Base-by-base conservation (phyloP, 352 stramenopile species). In the Phytophthora idaei region DNA sequence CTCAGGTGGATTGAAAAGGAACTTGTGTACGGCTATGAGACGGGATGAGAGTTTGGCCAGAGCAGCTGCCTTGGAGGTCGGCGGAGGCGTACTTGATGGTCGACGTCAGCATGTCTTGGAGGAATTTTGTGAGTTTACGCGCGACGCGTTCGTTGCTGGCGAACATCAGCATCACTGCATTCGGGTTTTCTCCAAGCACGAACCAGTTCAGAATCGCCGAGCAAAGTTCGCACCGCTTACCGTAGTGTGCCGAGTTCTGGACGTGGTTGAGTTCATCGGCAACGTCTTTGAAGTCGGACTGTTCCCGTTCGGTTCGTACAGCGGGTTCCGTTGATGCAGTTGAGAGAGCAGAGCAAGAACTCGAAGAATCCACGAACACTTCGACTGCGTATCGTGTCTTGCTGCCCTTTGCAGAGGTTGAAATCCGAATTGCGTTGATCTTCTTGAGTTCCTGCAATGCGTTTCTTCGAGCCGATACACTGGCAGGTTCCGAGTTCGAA, bases 21-120 rank as follows among this genome's bases (percentile, higher is more conserved):
- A 66, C 56, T 60, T 56, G 49, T 71, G 49, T 44, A 71, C 63
- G 14, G 49, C 63, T 48, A 61, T n/a, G n/a, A n/a, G n/a, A 27
- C 17, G 57, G 56, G 41, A 67, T 58, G 32, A 41, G 9, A 39
- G 11, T 52, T 31, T 56, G 62, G 1, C 55, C 48, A 3, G 47
- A 58, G 62, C 63, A 64, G 41, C 48, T 55, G 32, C 39, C 34
- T 67, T 53, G 58, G 11, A 49, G 48, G 21, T 62, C 45, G 12
- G 34, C 45, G 14, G 29, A 59, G 1, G 50, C 3, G 34, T 50
- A 52, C 21, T 63, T 48, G 31, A 59, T 34, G 2, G 31, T 67
- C 44, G 44, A 5, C 32, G 49, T 17, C 29, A 67, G 32, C 45
- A 71, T 32, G 57, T 67, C 57, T 57, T 60, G 21, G 27, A 71